Base-by-base conservation (phyloP, 1,284 basidiomycete species). In the Phylloboletellus chloephorus region DNA sequence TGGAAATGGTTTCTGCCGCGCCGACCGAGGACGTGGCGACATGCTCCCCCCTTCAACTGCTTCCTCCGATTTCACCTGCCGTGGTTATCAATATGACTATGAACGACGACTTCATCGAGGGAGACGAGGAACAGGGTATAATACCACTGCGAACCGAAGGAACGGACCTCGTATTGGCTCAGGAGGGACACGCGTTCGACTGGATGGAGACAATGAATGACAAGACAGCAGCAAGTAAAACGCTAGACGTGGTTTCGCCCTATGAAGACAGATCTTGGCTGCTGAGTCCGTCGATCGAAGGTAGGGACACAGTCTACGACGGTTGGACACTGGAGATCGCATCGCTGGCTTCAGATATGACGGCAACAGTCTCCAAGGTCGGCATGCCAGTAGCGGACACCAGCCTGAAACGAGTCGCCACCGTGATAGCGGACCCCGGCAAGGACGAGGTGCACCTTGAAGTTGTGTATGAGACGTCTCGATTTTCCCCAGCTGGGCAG, bases 31-130 rank as follows among this genome's bases (percentile, higher is more conserved):
- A 44, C 10, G 2, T 44, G 12, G 29, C 28, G 19, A 53, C 52
- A 9, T 13, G 49, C 7, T 56, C 52, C 2, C 52, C 52, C 4
- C 24, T 37, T 41, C 44, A 44, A 23, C 22, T 43, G 12, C 10
- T 20, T 22, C 42, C 17, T 4, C 33, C 42, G 4, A 26, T 7
- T 11, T 11, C 6, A 15, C 39, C 52, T 35, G 29, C 20, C n/a
- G 49, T 54, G 30, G 39, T 31, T 12, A 39, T 52, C 31, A 49
- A 49, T 21, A 16, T 13, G 13, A 32, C n/a, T n/a, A n/a, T n/a
- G n/a, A n/a, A n/a, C n/a, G n/a, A 11, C 12, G 3, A 8, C 10
- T 4, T 19, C 12, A 20, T 31, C n/a, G 7, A 32, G 8, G 20
- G 10, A 5, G 23, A 31, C 4, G 26, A 24, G 23, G 28, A 25